Conservation (phyloP, 305 asterid species). For the Fraxinus ornus region DNA sequence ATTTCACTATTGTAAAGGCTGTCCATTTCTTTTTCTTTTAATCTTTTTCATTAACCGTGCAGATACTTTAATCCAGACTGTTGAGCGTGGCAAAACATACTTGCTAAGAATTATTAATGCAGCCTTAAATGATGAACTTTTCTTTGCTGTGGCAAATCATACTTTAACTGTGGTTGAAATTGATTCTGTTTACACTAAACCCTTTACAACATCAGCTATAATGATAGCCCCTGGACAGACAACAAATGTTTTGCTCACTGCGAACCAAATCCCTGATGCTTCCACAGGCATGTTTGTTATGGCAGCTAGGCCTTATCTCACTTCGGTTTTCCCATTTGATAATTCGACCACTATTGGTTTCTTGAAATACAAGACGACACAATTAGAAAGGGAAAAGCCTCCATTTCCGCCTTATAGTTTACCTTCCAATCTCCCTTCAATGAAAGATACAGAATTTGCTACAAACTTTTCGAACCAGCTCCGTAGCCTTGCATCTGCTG, state of each 20-base stretch:
- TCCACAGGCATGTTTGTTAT: conserved; percentile 39
- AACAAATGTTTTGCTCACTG: conserved; percentile 53
- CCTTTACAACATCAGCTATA: conserved; percentile 56
- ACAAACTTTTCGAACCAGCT: conserved; percentile 40
- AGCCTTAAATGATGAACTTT: conserved; percentile 68
- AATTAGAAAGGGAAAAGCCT: neutral
- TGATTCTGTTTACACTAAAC: conserved; percentile 66
- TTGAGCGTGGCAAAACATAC: conserved; percentile 64
- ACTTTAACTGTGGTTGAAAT: conserved; percentile 66
- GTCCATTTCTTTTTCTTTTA: neutral
- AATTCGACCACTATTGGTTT: conserved; percentile 70
- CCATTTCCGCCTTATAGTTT: conserved; percentile 33
- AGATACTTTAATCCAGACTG: conserved; percentile 51
- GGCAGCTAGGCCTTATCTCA: conserved; percentile 81
- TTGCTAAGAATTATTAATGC: conserved; percentile 70
- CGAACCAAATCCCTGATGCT: conserved; percentile 45
- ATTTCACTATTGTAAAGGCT: neutral
- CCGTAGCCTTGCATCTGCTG: conserved; percentile 49
- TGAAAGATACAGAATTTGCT: conserved; percentile 57
- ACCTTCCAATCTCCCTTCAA: conserved; percentile 55
- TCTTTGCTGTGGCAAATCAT: conserved; percentile 64
- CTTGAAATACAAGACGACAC: conserved; percentile 39
- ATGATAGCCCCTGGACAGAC: conserved; percentile 81
- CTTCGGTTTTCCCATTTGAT: conserved; percentile 62
- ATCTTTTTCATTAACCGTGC: conserved; percentile 16